Evolutionary conservation across 1,139 yeast species (phyloP).

Genomic region (Zhuliangozyma parablackwelliae): DNA sequence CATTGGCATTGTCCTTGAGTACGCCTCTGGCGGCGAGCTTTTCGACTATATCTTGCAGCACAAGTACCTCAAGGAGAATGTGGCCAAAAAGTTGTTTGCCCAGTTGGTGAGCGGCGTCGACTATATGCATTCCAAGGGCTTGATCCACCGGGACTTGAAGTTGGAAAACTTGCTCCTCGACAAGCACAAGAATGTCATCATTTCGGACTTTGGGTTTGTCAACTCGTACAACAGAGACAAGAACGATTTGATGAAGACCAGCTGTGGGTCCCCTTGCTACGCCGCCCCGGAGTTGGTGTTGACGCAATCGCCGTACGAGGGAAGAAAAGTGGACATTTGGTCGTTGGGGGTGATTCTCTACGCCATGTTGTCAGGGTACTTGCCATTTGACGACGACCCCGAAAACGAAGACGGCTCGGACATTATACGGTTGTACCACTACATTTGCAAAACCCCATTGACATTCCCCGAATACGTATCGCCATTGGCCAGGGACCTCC

Average conservation of each 20-base stretch:
- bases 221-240: conserved; percentile 69
- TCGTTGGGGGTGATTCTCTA: conserved; percentile 91
- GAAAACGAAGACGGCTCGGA: conserved; percentile 95
- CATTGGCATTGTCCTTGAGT: conserved; percentile 92
- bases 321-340: conserved; percentile 96
- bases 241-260: conserved; percentile 83
- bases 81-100: conserved; percentile 85
- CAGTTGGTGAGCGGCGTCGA: conserved; percentile 92
- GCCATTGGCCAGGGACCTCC: conserved; percentile 86
- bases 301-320: conserved; percentile 82
- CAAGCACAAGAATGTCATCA: conserved; percentile 73
- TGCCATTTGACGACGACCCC: conserved; percentile 97
- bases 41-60: conserved; percentile 89
- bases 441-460: conserved; percentile 84
- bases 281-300: conserved; percentile 97
- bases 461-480: conserved; percentile 94
- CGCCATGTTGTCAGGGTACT: conserved; percentile 95
- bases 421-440: conserved; percentile 84
- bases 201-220: conserved; percentile 88
- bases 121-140: conserved; percentile 80
- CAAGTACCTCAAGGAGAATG: conserved; percentile 77
- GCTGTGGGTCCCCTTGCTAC: conserved; percentile 97
- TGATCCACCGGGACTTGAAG: conserved; percentile 77
- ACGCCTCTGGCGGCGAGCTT: conserved; percentile 96
- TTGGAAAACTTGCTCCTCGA: conserved; percentile 69